A percentile compares a stretch with the other conserved stretches of the same genome.
phyloP scores from a whole-genome alignment of 345 rosid species.

The Melastoma malabathricum region DNA sequence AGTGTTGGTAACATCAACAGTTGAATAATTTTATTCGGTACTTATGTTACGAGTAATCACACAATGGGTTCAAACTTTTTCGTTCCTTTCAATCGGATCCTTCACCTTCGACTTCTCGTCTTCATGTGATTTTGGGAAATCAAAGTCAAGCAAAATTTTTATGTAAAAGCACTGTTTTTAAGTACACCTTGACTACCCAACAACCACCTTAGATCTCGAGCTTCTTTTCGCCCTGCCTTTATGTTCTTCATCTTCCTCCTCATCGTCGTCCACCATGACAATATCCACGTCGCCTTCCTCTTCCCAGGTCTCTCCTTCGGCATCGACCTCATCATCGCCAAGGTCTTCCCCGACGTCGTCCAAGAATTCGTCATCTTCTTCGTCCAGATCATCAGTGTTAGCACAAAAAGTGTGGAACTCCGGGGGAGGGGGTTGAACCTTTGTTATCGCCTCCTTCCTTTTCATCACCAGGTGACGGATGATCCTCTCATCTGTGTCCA shows the following conservation, averaged over 20 bases:
- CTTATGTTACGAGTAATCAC: too few species aligned
- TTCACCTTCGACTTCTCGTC: too few species aligned
- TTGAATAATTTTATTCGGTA: too few species aligned
- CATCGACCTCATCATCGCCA: conserved; percentile 13
- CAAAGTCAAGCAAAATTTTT: too few species aligned
- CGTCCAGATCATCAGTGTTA: conserved; percentile 35
- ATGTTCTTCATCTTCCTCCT: conserved; percentile 11
- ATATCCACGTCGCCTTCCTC: conserved; percentile 12
- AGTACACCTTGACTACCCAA: neutral
- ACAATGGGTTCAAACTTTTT: too few species aligned
- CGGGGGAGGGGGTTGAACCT: conserved; percentile 76
- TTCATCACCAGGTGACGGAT: conserved; percentile 85
- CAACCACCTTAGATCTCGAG: conserved; percentile 9
- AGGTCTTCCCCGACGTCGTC: conserved; percentile 26
- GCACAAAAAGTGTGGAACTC: conserved; percentile 54
- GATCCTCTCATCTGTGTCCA: conserved; percentile 77
- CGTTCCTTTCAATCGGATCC: too few species aligned
- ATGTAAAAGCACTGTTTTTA: too few species aligned
- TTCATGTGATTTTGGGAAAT: too few species aligned
- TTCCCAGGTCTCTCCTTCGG: conserved; percentile 10
- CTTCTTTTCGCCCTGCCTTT: conserved; percentile 12
- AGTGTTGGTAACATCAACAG: too few species aligned
- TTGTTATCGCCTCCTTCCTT: conserved; percentile 60
- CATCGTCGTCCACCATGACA: conserved; percentile 8
- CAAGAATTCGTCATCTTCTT: conserved; percentile 20